phyloP scores from a whole-genome alignment of 352 stramenopile species.

The Discostella stelligera region DNA sequence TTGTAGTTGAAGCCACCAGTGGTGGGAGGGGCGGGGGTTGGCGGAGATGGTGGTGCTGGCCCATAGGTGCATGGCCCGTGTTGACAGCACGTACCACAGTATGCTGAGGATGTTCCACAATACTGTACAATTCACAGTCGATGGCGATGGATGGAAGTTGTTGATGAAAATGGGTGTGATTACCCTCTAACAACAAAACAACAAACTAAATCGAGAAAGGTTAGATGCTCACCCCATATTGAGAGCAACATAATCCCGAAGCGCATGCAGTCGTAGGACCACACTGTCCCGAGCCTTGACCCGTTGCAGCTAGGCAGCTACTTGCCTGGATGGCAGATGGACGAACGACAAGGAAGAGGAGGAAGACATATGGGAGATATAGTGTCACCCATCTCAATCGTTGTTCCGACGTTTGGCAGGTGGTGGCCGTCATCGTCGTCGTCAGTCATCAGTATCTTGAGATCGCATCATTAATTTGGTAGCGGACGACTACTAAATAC shows the following conservation, averaged over 20 bases:
- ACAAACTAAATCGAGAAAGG: too few species aligned
- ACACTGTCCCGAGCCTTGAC: constrained; percentile 1
- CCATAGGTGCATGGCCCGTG: constrained; percentile 15
- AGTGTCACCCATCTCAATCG: too few species aligned
- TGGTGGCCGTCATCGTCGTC: too few species aligned
- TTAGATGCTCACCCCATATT: constrained; percentile 18
- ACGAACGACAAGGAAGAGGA: not conserved
- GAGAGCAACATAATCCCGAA: constrained; percentile 21
- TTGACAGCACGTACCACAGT: constrained; percentile 20
- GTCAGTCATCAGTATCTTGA: too few species aligned
- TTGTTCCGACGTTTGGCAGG: too few species aligned
- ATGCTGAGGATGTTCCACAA: constrained; percentile 2
- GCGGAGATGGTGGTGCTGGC: not conserved
- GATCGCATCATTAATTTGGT: too few species aligned
- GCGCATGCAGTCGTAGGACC: constrained; percentile 19
- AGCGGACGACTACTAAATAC: too few species aligned
- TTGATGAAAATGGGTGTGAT: not conserved
- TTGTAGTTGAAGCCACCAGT: constrained; percentile 7
- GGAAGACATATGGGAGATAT: not conserved
- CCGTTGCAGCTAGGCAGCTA: too few species aligned
- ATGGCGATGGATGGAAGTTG: constrained; percentile 6
- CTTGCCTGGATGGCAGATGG: too few species aligned
- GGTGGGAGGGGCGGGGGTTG: not conserved
- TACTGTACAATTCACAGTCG: constrained; percentile 10
- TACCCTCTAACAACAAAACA: not conserved